These are phyloP conservation scores for Cordyceps cicadae DNA, from an alignment of 2,329 filamentous ascomycete species.

Conservation along the genomic window DNA sequence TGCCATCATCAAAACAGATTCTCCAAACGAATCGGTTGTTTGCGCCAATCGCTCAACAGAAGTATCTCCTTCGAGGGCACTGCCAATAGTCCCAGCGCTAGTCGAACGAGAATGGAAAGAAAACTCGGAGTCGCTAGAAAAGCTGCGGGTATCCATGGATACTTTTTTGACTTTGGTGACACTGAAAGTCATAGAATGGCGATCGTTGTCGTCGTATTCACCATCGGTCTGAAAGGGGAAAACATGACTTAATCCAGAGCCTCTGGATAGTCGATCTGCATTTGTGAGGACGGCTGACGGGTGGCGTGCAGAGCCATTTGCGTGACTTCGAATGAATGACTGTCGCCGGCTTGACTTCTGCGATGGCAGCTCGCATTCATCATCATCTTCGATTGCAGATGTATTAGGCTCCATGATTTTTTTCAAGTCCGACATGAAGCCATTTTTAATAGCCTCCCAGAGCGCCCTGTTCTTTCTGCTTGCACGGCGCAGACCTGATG, in stretches of 20 bases:
- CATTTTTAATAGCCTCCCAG: slow-evolving; percentile 79
- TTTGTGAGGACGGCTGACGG: slow-evolving; percentile 34
- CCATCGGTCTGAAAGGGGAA: slow-evolving; percentile 69
- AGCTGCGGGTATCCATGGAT: slow-evolving; percentile 79
- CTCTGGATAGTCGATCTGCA: slow-evolving; percentile 45
- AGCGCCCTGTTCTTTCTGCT: slow-evolving; percentile 78
- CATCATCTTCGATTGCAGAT: slow-evolving; percentile 38
- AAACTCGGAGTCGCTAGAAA: slow-evolving; percentile 76
- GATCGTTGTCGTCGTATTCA: slow-evolving; percentile 26
- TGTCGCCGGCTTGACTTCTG: slow-evolving; percentile 32
- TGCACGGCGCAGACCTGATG: slow-evolving; percentile 69
- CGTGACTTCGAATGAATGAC: slow-evolving; percentile 40
- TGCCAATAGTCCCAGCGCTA: slow-evolving; percentile 66
- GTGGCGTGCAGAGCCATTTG: slow-evolving; percentile 35
- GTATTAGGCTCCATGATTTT: slow-evolving; percentile 68
- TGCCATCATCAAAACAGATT: slow-evolving; percentile 85
- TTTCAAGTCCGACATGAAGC: slow-evolving; percentile 65
- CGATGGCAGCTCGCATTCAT: slow-evolving; percentile 32
- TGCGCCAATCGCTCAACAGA: slow-evolving; percentile 72
- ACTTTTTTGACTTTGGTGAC: slow-evolving; percentile 64
- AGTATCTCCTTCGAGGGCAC: slow-evolving; percentile 73
- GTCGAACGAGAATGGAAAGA: slow-evolving; percentile 75
- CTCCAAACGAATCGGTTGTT: slow-evolving; percentile 61
- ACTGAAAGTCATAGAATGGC: slow-evolving; percentile 18
- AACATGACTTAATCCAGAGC: slow-evolving; percentile 66